Evolutionary conservation across 345 rosid genomes (phyloP).

Genomic region (Pistacia atlantica): DNA sequence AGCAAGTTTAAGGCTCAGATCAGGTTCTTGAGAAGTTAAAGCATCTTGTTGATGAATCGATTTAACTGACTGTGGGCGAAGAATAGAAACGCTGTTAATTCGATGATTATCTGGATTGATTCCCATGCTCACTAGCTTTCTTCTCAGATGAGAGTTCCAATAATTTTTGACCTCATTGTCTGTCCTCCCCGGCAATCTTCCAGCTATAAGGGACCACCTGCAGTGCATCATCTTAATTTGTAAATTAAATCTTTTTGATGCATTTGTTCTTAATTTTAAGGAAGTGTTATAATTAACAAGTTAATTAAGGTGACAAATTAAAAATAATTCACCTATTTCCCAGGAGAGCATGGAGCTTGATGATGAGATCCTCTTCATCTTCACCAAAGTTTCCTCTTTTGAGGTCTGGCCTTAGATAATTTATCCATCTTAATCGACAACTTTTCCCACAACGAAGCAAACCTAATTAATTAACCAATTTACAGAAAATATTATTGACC

Average conservation of each 20-base stretch:
- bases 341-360: conserved; percentile 9
- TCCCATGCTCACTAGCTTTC: conserved; percentile 3
- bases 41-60: neutral
- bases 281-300: too few relatives aligned
- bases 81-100: neutral
- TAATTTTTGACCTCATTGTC: conserved; percentile 8
- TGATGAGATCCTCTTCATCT: conserved; percentile 10
- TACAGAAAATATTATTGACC: neutral
- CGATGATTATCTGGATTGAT: conserved; percentile 8
- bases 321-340: neutral
- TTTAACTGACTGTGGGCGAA: neutral
- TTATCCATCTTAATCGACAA: conserved; percentile 11
- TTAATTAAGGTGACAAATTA: neutral
- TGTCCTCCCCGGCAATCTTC: conserved; percentile 5
- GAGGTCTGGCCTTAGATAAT: conserved; percentile 10
- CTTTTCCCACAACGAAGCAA: conserved; percentile 8
- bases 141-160: conserved; percentile 8
- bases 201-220: conserved; percentile 12
- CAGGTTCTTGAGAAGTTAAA: neutral
- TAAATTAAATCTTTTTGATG: too few relatives aligned
- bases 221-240: neutral
- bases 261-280: too few relatives aligned
- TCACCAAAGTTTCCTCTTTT: conserved; percentile 11
- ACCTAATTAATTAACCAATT: neutral
- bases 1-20: conserved; percentile 7